Conservation (phyloP, 129 eudicot species). For the Centella asiatica region DNA sequence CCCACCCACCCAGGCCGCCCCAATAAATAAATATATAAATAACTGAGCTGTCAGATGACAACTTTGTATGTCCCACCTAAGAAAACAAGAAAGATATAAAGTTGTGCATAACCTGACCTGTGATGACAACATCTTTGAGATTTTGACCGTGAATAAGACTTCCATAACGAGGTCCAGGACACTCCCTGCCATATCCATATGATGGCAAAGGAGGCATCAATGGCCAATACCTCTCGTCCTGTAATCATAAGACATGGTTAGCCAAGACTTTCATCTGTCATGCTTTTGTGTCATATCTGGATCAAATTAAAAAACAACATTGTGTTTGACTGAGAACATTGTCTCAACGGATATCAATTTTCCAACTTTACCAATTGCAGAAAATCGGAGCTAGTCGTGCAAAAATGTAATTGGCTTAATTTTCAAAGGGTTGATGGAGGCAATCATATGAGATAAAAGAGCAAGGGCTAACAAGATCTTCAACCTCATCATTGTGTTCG, state of each 20-base stretch:
- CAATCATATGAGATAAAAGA: no score
- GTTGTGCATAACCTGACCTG: constrained; percentile 35
- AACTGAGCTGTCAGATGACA: no score
- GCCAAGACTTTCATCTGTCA: not conserved
- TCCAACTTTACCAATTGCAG: not conserved
- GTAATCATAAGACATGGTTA: constrained; percentile 6
- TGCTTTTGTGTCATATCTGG: no score
- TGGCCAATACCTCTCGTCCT: constrained; percentile 71
- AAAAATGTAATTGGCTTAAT: not conserved
- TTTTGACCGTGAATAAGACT: constrained; percentile 80
- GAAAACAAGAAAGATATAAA: not conserved
- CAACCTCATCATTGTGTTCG: not conserved
- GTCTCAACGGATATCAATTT: not conserved
- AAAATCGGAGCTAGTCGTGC: not conserved
- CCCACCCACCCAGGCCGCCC: no score
- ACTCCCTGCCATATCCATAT: constrained; percentile 76
- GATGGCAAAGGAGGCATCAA: constrained; percentile 83
- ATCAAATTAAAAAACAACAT: not conserved
- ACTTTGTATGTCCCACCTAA: not conserved
- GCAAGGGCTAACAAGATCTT: not conserved
- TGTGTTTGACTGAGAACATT: not conserved
- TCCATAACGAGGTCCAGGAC: constrained; percentile 74
- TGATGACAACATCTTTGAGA: constrained; percentile 64
- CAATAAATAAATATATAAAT: no score
- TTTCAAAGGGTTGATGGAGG: not conserved